Percentiles rank a stretch among this genome's conserved stretches.
Conservation (phyloP, 768 basidiomycete genomes). For the Clitopilus hobsonii region DNA sequence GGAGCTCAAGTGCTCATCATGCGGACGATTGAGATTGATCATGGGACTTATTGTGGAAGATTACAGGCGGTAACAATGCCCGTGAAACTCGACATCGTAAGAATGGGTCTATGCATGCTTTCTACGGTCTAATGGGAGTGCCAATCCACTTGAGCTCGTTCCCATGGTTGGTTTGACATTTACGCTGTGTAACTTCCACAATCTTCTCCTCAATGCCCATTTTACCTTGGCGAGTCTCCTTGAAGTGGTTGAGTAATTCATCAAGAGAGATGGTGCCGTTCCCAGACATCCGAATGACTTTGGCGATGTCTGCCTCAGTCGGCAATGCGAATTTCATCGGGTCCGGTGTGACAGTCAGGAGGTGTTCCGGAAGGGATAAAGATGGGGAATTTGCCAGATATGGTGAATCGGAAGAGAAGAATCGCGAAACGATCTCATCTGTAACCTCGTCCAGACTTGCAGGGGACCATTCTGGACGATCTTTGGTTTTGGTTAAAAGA, state of each 20-base stretch:
- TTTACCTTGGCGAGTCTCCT: slow-evolving; percentile 43
- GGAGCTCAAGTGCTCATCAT: not conserved
- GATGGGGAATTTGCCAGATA: slow-evolving; percentile 41
- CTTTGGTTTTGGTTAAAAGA: slow-evolving; percentile 39
- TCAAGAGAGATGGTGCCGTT: slow-evolving; percentile 56
- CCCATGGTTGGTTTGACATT: slow-evolving; percentile 54
- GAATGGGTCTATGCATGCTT: slow-evolving; percentile 6
- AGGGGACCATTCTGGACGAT: slow-evolving; percentile 70
- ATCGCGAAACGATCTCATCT: slow-evolving; percentile 50
- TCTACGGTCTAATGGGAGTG: slow-evolving; percentile 18
- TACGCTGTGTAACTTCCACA: slow-evolving; percentile 66
- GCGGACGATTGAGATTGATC: not conserved
- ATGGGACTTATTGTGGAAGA: not conserved
- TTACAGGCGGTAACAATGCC: not conserved
- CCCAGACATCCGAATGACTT: slow-evolving; percentile 61
- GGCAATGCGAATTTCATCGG: slow-evolving; percentile 60
- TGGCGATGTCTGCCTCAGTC: slow-evolving; percentile 67
- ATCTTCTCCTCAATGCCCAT: slow-evolving; percentile 73
- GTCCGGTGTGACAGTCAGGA: slow-evolving; percentile 19
- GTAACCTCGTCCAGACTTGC: slow-evolving; percentile 55
- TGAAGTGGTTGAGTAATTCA: slow-evolving; percentile 59
- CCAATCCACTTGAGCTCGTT: slow-evolving; percentile 52
- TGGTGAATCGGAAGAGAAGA: slow-evolving; percentile 58
- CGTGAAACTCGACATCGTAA: slow-evolving; percentile 1
- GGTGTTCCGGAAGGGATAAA: slow-evolving; percentile 35